phyloP scores from a whole-genome alignment of 2,329 filamentous ascomycete species.

The Fusarium pseudonygamai region DNA sequence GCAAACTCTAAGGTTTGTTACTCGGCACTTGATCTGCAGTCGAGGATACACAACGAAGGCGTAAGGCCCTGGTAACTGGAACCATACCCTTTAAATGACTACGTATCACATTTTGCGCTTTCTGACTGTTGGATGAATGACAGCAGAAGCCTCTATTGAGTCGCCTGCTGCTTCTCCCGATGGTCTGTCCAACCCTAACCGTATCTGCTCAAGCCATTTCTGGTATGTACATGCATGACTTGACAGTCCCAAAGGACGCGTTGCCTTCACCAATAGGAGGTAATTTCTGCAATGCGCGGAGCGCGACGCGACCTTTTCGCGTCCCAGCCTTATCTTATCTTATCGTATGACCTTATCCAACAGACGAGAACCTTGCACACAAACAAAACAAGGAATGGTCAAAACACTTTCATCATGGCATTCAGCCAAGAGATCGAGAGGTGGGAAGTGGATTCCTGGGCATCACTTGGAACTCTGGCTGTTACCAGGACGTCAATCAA shows the following conservation, averaged over 20 bases:
- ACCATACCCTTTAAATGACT: too few species aligned
- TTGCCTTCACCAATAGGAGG: neutral
- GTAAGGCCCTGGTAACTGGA: neutral
- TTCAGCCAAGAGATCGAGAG: neutral
- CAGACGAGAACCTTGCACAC: neutral
- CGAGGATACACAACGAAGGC: neutral
- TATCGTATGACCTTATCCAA: neutral
- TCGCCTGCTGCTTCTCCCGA: neutral
- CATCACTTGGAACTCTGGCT: neutral
- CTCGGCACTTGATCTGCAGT: neutral
- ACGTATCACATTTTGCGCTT: neutral
- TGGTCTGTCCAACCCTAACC: too few species aligned
- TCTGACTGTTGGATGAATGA: too few species aligned
- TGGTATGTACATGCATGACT: neutral
- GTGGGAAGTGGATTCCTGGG: too few species aligned
- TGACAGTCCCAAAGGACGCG: too few species aligned
- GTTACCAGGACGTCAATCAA: too few species aligned
- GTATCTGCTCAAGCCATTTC: neutral
- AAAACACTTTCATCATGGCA: neutral
- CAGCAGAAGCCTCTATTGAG: neutral
- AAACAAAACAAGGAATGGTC: neutral
- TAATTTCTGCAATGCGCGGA: accelerated
- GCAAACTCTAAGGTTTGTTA: too few species aligned
- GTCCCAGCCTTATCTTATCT: neutral
- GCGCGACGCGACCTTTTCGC: neutral